A percentile compares a stretch with the other conserved stretches of the same genome.
phyloP scores from a whole-genome alignment of 202 grass and related monocot species.

The Panicum virgatum region DNA sequence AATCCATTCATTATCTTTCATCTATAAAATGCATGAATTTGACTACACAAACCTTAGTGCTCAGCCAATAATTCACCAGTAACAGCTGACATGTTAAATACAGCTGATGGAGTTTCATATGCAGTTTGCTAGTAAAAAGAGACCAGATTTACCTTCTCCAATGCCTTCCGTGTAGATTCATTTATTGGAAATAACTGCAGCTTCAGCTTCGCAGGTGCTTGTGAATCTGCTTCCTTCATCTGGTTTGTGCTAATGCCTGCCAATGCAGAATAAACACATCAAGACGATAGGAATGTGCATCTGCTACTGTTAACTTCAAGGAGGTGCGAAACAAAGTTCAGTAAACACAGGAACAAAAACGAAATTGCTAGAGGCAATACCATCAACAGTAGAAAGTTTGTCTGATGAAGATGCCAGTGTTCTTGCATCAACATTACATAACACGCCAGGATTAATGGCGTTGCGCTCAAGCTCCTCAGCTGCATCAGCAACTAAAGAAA shows the following conservation, averaged over 20 bases:
- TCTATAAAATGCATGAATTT: slow-evolving; percentile 32
- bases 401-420: slow-evolving; percentile 39
- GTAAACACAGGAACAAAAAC: slow-evolving; percentile 7
- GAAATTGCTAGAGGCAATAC: slow-evolving; percentile 46
- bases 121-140: slow-evolving; percentile 31
- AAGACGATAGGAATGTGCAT: slow-evolving; percentile 14
- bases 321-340: slow-evolving; percentile 1
- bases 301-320: neutral
- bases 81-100: slow-evolving; percentile 5
- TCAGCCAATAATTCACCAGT: neutral
- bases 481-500: slow-evolving; percentile 99
- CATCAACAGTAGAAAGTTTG: slow-evolving; percentile 49
- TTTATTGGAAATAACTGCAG: slow-evolving; percentile 97
- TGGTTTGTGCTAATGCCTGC: slow-evolving; percentile 59
- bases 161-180: slow-evolving; percentile 82
- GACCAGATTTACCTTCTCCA: slow-evolving; percentile 77
- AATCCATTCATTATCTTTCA: slow-evolving; percentile 1
- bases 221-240: slow-evolving; percentile 55
- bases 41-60: slow-evolving; percentile 14
- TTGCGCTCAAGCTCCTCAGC: slow-evolving; percentile 89
- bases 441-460: neutral
- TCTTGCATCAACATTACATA: slow-evolving; percentile 45
- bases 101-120: neutral
- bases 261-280: slow-evolving; percentile 35
- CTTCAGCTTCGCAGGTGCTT: slow-evolving; percentile 82